Evolutionary conservation across 768 basidiomycete species (phyloP).

Genomic region (Rossbeevera mucosa): DNA sequence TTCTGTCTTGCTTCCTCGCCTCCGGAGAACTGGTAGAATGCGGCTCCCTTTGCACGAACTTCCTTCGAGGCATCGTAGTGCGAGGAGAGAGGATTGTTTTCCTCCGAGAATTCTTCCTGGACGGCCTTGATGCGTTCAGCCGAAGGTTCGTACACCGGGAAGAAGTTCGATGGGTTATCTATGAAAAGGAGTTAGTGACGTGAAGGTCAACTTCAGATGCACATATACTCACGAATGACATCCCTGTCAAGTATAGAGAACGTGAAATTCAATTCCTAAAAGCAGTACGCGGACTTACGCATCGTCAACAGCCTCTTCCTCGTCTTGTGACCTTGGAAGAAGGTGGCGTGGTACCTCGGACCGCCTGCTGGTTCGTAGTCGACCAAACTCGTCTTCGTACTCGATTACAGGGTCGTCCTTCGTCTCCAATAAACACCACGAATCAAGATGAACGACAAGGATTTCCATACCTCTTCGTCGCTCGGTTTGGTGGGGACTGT

Average conservation of each 20-base stretch:
- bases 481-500: conserved; percentile 47
- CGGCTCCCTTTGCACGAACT: conserved; percentile 85
- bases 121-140: conserved; percentile 75
- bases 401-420: conserved; percentile 78
- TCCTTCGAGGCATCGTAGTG: conserved; percentile 85
- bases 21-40: conserved; percentile 84
- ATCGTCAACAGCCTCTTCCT: conserved; percentile 42
- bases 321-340: conserved; percentile 40
- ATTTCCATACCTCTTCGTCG: conserved; percentile 34
- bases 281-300: conserved; percentile 39
- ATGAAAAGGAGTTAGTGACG: conserved; percentile 6
- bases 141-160: conserved; percentile 84
- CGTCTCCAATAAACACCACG: not conserved
- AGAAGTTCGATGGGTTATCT: conserved; percentile 83
- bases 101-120: conserved; percentile 62
- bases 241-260: conserved; percentile 38
- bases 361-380: conserved; percentile 59
- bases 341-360: conserved; percentile 78
- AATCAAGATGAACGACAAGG: not conserved
- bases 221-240: conserved; percentile 46
- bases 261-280: conserved; percentile 1
- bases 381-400: conserved; percentile 85
- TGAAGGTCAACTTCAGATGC: not conserved
- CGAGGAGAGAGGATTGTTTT: conserved; percentile 59
- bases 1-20: conserved; percentile 74